Evolutionary conservation across 768 basidiomycete species (phyloP), one percentile per base, ranked within the genome.

Genomic region (Ramaria sp.): DNA sequence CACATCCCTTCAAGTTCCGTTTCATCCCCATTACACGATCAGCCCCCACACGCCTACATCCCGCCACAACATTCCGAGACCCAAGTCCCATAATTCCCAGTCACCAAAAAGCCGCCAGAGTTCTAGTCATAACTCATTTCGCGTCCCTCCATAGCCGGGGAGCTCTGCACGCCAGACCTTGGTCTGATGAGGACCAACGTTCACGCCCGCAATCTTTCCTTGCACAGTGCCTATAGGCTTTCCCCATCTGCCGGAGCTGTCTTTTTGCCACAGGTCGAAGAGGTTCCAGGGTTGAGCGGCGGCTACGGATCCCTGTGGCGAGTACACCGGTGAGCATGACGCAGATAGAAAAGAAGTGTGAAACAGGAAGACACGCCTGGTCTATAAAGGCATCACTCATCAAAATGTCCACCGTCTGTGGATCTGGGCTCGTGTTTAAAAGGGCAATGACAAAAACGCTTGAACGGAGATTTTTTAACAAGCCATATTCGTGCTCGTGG

Each of bases 221-320:
- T 61, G 58, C 48, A 61, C 55, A 8, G 56, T 62, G 18, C 65
- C 64, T 15, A 67, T 48, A 45, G 45, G 51, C 27, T 58, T 59
- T 24, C 64, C 67, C 69, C 64, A 66, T n/a, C 13, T 32, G 16
- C 53, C 53, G 20, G 42, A 12, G 45, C 28, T 38, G 18, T 55
- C 39, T 48, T 65, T 67, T 59, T 69, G 64, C 69, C 69, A 70
- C 16, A 70, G 62, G 58, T 70, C 69, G 50, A 57, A 68, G 28
- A 69, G 56, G 5, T 57, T 30, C 30, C 49, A 61, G 8, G 48
- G 15, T 30, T 49, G 15, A 12, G 39, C 47, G 20, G 52, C 41
- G 25, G 48, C 38, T 25, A 48, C 55, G 47, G 52, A 39, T 43
- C 58, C 42, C 50, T 45, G 47, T 18, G 5, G 5, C 37, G 15